Base-by-base conservation (phyloP, 495 filamentous ascomycete genomes). In the Aspergillus hancockii region DNA sequence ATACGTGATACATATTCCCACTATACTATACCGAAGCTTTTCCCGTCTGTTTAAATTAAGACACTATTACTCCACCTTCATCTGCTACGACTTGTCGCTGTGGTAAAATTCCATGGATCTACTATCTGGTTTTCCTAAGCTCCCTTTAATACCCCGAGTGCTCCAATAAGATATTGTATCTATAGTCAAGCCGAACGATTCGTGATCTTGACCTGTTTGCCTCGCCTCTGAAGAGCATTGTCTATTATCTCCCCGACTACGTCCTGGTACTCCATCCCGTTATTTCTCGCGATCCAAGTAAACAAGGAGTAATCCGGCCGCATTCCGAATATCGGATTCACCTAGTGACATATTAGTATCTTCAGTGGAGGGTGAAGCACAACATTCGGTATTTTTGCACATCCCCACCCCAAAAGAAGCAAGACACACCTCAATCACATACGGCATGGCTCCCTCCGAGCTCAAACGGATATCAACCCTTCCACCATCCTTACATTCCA, bases 361-460 rank as follows among this genome's bases (percentile, higher is more conserved):
- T 28, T 3, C 25, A 28, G 3, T 28, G 25, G 9, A n/a, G n/a
- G 16, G 38, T n/a, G n/a, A 16, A n/a, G 38, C 13, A 32, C 8
- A 6, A 25, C 49, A 23, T 45, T 45, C 19, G 4, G 38, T 16
- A 4, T 43, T 9, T 43, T 9, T 43, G 38, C 16, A 16, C 16
- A 46, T 46, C 10, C 13, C n/a, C 10, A 18, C 16, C 4, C 19
- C 8, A 40, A 10, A 40, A 9, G 9, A 40, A 8, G 10, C 4
- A 23, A 36, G 4, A 53, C 57, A 9, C 36, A 57, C 58, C 45
- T 63, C 60, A 21, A 62, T 62, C 22, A 57, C 54, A 28, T 57
- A 21, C 22, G 60, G 36, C 8, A 53, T 30, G 21, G 28, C 10
- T 2, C 18, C 9, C 4, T 34, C 50, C 12, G 18, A 43, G 8